Evolutionary conservation across 345 rosid species (phyloP), one percentile per base, ranked within the genome.

Genomic region (Boechera retrofracta): DNA sequence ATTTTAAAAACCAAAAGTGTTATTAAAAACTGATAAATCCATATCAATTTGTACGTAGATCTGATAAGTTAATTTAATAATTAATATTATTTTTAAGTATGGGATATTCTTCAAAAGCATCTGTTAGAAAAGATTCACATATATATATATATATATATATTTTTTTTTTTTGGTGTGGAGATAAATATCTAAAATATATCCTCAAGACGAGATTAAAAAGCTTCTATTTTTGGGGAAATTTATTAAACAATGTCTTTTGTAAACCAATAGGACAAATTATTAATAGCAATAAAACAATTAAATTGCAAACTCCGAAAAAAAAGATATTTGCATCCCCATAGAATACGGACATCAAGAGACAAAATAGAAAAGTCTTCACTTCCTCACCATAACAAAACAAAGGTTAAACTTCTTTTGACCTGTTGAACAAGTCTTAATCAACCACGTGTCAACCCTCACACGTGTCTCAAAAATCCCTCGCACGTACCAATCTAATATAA

Each of bases 361-460:
- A 78, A 10, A 78, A 72, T 58, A 78, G 73, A 66, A 72, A 78
- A 78, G 81, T 72, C 61, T 64, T 72, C 39, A 55, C 10, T 70
- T 77, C 57, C 80, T 76, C 55, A 69, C 74, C 64, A 69, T 51
- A 68, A 60, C 29, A 48, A n/a, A 38, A 38, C 41, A 39, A 39
- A 59, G 53, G 55, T 66, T 47, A 18, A 67, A 76, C 1, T 69
- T 33, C 2, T 38, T 62, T 70, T 77, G 80, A 77, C 80, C 71
- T 18, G 15, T 53, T 71, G 18, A 66, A 61, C 74, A 2, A 78
- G 8, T 73, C 10, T 4, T 7, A 0, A 42, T 54, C 66, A 0
- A 16, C 57, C 82, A 79, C 82, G 82, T 78, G 78, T 73, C 77
- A 60, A 72, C 0, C 21, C 10, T 39, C 38, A 71, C 60, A 60